A percentile compares a stretch with the other conserved stretches of the same genome.
Evolutionary conservation across 805 yeast genomes (phyloP).

Genomic region (Spathaspora arborariae): DNA sequence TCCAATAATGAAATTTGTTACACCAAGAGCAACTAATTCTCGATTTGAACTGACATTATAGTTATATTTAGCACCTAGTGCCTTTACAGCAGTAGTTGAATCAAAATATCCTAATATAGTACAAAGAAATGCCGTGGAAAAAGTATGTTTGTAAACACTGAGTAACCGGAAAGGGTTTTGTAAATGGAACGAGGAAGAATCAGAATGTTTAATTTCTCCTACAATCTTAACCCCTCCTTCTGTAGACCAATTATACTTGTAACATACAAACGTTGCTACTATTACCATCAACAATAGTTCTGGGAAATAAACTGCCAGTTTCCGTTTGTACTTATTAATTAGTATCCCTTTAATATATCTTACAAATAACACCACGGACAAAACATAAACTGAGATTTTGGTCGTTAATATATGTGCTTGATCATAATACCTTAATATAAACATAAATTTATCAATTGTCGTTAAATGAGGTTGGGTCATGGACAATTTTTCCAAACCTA

Average conservation of each 20-base stretch:
- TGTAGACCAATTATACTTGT: slow-evolving; percentile 19
- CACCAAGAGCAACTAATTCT: slow-evolving; percentile 31
- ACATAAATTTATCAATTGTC: slow-evolving; percentile 18
- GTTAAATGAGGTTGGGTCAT: slow-evolving; percentile 18
- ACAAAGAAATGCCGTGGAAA: slow-evolving; percentile 28
- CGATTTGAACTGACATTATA: slow-evolving; percentile 29
- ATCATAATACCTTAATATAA: slow-evolving; percentile 9
- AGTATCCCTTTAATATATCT: slow-evolving; percentile 16
- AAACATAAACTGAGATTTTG: slow-evolving; percentile 17
- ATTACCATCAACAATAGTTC: slow-evolving; percentile 31
- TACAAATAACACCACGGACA: slow-evolving; percentile 17
- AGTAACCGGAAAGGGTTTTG: slow-evolving; percentile 22
- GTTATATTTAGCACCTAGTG: slow-evolving; percentile 28
- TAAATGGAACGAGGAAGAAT: slow-evolving; percentile 1
- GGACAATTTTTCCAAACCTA: slow-evolving; percentile 23
- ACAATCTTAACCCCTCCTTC: slow-evolving; percentile 25
- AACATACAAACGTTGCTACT: slow-evolving; percentile 24
- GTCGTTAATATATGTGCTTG: slow-evolving; percentile 14
- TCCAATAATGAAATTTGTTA: slow-evolving; percentile 23
- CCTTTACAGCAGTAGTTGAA: slow-evolving; percentile 32
- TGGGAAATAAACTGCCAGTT: slow-evolving; percentile 24
- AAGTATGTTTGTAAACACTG: slow-evolving; percentile 20
- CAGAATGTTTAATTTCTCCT: slow-evolving; percentile 18
- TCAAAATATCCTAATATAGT: slow-evolving; percentile 33
- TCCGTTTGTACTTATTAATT: slow-evolving; percentile 13